Conservation (phyloP, 2,329 filamentous ascomycete genomes). For the Polytolypa hystricis region DNA sequence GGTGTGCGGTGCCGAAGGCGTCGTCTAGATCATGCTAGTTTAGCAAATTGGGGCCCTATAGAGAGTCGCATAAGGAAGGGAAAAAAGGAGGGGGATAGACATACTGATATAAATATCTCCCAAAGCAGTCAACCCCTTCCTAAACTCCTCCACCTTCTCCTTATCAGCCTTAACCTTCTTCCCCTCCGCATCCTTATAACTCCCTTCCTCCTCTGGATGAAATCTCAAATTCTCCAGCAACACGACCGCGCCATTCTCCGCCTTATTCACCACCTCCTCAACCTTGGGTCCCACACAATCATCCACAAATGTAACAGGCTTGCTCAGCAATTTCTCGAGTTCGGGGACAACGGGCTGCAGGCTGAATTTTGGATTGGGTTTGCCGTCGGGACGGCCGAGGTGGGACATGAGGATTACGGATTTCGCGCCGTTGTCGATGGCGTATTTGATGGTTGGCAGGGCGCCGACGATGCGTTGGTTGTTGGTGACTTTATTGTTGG, state of each 20-base stretch:
- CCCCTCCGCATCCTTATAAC: constrained; percentile 81
- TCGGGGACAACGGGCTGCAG: constrained; percentile 83
- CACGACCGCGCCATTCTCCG: constrained; percentile 69
- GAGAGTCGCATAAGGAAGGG: background rate
- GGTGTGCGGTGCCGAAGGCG: constrained; percentile 95
- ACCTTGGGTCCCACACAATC: constrained; percentile 86
- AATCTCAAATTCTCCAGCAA: constrained; percentile 97
- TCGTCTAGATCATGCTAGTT: constrained; percentile 60
- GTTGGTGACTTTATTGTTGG: constrained; percentile 90
- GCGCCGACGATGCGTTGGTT: constrained; percentile 96
- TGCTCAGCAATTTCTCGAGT: constrained; percentile 80
- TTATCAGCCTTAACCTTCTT: constrained; percentile 99
- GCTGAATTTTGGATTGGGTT: constrained; percentile 84
- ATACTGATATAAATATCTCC: constrained; percentile 94
- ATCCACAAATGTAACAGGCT: constrained; percentile 74
- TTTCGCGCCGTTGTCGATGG: constrained; percentile 81
- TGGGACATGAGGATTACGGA: constrained; percentile 96
- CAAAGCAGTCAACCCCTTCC: constrained; percentile 85
- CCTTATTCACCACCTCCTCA: constrained; percentile 79
- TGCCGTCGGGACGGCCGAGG: constrained; percentile 87
- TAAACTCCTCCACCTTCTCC: constrained; percentile 81
- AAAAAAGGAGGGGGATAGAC: constrained; percentile 23
- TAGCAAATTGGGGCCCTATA: background rate
- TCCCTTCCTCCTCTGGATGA: constrained; percentile 96
- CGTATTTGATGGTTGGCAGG: constrained; percentile 89